Evolutionary conservation across 2,329 filamentous ascomycete species (phyloP).

Genomic region (Hymenoscyphus fraxineus): DNA sequence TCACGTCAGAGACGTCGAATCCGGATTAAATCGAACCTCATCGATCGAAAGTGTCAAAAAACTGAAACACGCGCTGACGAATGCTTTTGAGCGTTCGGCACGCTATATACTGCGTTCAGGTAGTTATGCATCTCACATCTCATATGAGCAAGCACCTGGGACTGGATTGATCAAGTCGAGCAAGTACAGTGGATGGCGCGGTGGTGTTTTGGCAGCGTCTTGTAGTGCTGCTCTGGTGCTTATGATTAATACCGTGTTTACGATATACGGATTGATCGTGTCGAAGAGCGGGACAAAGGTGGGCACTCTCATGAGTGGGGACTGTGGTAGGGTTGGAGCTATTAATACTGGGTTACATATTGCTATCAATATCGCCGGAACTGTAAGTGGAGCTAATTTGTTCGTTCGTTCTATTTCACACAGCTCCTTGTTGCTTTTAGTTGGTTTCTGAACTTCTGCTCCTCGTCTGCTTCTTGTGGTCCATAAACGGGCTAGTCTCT

Average conservation of each 20-base stretch:
- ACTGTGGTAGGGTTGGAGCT: constrained; percentile 17
- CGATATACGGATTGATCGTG: constrained; percentile 18
- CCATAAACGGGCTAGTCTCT: not conserved
- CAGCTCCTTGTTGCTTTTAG: not conserved
- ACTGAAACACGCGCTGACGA: constrained; percentile 6
- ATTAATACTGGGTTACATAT: constrained; percentile 38
- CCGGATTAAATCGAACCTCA: not conserved
- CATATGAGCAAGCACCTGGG: constrained; percentile 13
- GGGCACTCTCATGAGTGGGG: constrained; percentile 18
- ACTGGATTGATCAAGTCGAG: not conserved
- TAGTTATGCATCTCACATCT: constrained; percentile 19
- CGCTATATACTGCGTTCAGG: constrained; percentile 20
- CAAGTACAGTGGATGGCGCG: constrained; percentile 20
- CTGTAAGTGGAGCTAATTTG: constrained; percentile 16
- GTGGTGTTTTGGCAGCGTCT: constrained; percentile 16
- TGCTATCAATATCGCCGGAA: constrained; percentile 45
- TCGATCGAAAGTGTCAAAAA: not conserved
- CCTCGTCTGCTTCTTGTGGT: not conserved
- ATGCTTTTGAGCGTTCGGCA: constrained; percentile 14
- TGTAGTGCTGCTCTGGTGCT: constrained; percentile 15
- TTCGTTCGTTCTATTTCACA: not conserved
- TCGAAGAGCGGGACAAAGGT: constrained; percentile 14
- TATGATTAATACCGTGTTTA: constrained; percentile 20
- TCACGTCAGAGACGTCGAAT: not conserved
- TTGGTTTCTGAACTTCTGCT: not conserved